Conservation (phyloP, 441 rosid genomes). For the Erodium trifolium region DNA sequence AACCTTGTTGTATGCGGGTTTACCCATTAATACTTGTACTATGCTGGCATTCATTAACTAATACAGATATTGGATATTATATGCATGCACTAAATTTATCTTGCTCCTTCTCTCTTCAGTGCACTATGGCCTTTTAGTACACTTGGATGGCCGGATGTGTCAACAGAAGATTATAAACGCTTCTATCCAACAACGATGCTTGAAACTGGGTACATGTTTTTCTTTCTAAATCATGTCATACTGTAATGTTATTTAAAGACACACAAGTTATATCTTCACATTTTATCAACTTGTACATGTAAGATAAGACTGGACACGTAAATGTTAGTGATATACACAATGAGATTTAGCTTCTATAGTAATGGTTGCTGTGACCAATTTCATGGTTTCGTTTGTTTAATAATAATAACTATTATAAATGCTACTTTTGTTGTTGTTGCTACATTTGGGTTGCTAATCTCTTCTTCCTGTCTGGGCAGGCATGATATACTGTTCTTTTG, state of each 20-base stretch:
- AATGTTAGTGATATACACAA: neutral
- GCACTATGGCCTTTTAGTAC: conserved; percentile 97
- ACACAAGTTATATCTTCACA: neutral
- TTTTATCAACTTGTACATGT: neutral
- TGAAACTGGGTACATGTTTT: conserved; percentile 75
- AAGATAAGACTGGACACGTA: neutral
- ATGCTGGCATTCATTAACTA: conserved; percentile 1
- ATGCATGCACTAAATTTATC: conserved; percentile 16
- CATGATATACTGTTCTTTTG: conserved; percentile 97
- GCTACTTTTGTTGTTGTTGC: conserved; percentile 14
- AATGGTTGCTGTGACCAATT: neutral
- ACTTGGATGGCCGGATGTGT: conserved; percentile 94
- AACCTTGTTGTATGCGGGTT: neutral
- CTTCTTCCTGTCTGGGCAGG: conserved; percentile 47
- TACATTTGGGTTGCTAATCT: conserved; percentile 19
- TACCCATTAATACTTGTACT: neutral
- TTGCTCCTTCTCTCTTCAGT: conserved; percentile 35
- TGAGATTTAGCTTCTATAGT: neutral
- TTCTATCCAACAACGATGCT: conserved; percentile 91
- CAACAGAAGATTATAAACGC: conserved; percentile 63
- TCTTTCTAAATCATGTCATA: conserved; percentile 11
- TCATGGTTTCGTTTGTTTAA: neutral
- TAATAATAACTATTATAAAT: neutral
- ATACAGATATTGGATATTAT: conserved; percentile 8
- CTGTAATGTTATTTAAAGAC: conserved; percentile 8